Evolutionary conservation across 2,329 filamentous ascomycete genomes (phyloP).

Genomic region (Clarireedia homoeocarpa): DNA sequence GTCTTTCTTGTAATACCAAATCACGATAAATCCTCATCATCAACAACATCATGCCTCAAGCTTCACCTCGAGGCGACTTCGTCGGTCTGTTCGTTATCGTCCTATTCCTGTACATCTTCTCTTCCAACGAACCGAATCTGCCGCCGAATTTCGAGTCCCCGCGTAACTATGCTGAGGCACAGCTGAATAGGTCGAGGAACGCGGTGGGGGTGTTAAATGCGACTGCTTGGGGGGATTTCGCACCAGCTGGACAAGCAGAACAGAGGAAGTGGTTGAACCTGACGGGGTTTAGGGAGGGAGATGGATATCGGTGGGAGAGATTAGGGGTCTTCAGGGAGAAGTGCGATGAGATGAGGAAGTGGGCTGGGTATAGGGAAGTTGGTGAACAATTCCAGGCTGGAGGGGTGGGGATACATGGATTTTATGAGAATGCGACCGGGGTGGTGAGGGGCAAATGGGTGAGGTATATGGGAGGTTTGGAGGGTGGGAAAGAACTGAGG

Average conservation of each 20-base stretch:
- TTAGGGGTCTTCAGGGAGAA: slow-evolving; percentile 58
- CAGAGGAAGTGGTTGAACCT: slow-evolving; percentile 53
- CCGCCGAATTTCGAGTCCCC: slow-evolving; percentile 35
- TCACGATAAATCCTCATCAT: neutral
- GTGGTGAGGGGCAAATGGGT: slow-evolving; percentile 28
- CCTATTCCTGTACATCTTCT: slow-evolving; percentile 28
- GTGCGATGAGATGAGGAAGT: slow-evolving; percentile 52
- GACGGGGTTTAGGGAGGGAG: slow-evolving; percentile 66
- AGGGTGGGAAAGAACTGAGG: slow-evolving; percentile 13
- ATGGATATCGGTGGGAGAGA: slow-evolving; percentile 73
- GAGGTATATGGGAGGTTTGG: slow-evolving; percentile 21
- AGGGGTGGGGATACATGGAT: slow-evolving; percentile 2
- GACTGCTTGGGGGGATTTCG: slow-evolving; percentile 54
- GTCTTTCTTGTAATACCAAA: neutral
- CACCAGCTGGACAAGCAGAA: slow-evolving; percentile 31
- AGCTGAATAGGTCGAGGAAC: slow-evolving; percentile 43
- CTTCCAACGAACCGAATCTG: slow-evolving; percentile 22
- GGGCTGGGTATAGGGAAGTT: slow-evolving; percentile 31
- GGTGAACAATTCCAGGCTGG: neutral
- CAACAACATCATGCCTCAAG: slow-evolving; percentile 19
- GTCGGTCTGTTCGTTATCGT: slow-evolving; percentile 25
- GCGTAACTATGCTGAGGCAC: slow-evolving; percentile 37
- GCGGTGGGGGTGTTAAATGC: slow-evolving; percentile 47
- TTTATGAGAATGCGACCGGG: slow-evolving; percentile 31
- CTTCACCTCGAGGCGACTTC: slow-evolving; percentile 22